phyloP scores from a whole-genome alignment of 768 basidiomycete species.

The Agrocybe praecox region DNA sequence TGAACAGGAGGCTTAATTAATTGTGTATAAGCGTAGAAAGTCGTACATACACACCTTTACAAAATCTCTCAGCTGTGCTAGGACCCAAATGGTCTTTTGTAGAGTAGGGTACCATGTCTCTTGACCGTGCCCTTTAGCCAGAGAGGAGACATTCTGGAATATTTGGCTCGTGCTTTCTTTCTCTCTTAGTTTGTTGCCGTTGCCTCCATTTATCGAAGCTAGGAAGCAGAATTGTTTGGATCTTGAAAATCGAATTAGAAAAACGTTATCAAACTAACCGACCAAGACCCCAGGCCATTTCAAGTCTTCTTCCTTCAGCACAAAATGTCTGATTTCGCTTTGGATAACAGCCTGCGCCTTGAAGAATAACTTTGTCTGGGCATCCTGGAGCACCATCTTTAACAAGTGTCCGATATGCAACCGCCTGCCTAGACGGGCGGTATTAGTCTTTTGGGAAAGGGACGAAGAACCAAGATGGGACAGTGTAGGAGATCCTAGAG shows the following conservation, averaged over 20 bases:
- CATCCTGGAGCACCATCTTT: slow-evolving; percentile 92
- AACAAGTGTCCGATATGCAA: slow-evolving; percentile 83
- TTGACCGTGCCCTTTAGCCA: slow-evolving; percentile 54
- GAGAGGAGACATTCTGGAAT: slow-evolving; percentile 62
- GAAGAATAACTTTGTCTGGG: slow-evolving; percentile 94
- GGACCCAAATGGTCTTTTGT: slow-evolving; percentile 86
- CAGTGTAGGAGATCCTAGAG: background rate
- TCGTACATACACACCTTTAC: slow-evolving; percentile 71
- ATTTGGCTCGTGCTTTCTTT: slow-evolving; percentile 71
- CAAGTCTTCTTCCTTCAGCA: slow-evolving; percentile 76
- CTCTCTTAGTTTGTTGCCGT: slow-evolving; percentile 54
- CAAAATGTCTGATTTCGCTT: slow-evolving; percentile 84
- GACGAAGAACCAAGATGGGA: slow-evolving; percentile 30
- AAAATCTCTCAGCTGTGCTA: slow-evolving; percentile 87
- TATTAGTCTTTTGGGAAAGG: slow-evolving; percentile 34
- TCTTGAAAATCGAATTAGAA: slow-evolving; percentile 22
- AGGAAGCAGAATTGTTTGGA: too few relatives aligned
- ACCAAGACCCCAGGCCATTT: slow-evolving; percentile 85
- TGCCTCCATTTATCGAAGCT: slow-evolving; percentile 39
- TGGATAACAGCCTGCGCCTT: slow-evolving; percentile 93
- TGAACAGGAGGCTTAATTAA: too few relatives aligned
- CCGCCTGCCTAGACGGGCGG: slow-evolving; percentile 42
- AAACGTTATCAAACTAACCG: slow-evolving; percentile 42
- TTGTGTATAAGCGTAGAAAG: background rate
- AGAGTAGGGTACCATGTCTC: slow-evolving; percentile 94